These are phyloP conservation scores for Fusarium vanettenii DNA, from an alignment of 2,329 filamentous ascomycete species.

Conservation along the genomic window DNA sequence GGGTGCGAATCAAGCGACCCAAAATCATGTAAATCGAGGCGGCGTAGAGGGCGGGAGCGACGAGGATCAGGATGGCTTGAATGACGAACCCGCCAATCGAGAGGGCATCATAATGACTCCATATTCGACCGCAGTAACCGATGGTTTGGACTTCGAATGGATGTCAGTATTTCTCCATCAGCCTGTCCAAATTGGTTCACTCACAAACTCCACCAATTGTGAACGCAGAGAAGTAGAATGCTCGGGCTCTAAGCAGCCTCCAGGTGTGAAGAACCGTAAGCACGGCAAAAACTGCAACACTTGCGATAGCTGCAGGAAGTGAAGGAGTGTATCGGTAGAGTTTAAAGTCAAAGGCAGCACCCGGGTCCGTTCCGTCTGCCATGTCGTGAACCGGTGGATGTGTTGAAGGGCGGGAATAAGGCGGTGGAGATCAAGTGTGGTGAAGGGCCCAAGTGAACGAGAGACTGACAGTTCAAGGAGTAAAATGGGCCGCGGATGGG, in stretches of 20 bases:
- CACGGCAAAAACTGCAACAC: not conserved
- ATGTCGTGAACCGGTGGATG: not conserved
- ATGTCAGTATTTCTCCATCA: not conserved
- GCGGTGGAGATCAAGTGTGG: not conserved
- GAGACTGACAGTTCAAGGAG: not conserved
- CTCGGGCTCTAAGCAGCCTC: not conserved
- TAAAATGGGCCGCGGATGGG: not conserved
- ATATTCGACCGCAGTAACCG: not conserved
- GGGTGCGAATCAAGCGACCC: not conserved
- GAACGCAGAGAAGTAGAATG: not conserved
- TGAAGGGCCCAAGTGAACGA: not conserved
- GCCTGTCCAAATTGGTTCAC: not conserved
- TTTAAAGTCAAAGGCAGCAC: not conserved
- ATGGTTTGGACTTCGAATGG: not conserved
- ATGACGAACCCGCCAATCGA: not conserved
- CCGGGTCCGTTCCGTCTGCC: not conserved
- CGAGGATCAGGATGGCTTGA: conserved; percentile 7
- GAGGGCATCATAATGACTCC: not conserved
- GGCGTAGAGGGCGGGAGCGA: conserved; percentile 10
- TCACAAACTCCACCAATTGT: not conserved
- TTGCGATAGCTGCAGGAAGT: not conserved
- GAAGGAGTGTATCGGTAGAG: not conserved
- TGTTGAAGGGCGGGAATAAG: not conserved
- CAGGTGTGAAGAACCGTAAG: not conserved
- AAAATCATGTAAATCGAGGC: conserved; percentile 6